Conservation (phyloP, 2,329 filamentous ascomycete genomes). For the Sporothrix humicola region DNA sequence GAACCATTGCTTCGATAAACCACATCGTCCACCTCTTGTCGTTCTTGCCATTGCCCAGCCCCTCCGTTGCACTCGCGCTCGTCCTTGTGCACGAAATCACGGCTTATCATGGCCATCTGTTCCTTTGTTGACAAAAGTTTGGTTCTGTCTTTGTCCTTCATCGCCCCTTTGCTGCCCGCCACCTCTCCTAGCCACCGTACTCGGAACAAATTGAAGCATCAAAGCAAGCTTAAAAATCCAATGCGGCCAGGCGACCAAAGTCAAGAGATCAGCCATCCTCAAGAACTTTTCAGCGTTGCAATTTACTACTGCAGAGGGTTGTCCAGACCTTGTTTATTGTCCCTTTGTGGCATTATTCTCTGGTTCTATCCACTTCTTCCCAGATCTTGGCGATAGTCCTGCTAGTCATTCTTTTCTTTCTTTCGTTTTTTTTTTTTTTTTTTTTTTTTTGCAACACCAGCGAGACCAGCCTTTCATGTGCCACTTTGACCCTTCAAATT, state of each 20-base stretch:
- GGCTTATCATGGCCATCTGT: not conserved
- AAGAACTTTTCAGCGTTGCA: not conserved
- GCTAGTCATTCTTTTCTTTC: not conserved
- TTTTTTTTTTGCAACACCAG: not conserved
- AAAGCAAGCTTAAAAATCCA: slow-evolving; percentile 17
- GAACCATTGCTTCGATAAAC: not conserved
- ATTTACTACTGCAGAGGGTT: not conserved
- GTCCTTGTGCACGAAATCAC: slow-evolving; percentile 16
- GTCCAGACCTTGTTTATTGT: not conserved
- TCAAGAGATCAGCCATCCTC: not conserved
- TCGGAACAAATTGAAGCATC: slow-evolving; percentile 9
- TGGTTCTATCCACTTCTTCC: slow-evolving; percentile 12
- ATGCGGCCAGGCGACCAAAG: not conserved
- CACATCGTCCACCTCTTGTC: not conserved
- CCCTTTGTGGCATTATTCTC: not conserved
- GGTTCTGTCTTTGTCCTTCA: not conserved
- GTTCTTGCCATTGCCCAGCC: slow-evolving; percentile 6
- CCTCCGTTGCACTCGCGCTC: slow-evolving; percentile 24
- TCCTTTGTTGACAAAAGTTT: slow-evolving; percentile 19
- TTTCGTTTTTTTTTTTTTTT: not conserved
- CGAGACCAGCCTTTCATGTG: not conserved
- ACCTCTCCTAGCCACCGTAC: not conserved
- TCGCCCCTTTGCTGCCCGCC: not conserved
- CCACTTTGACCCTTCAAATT: not conserved
- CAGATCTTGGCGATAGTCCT: not conserved